Conservation (phyloP, 768 basidiomycete genomes). For the Suillus subaureus region DNA sequence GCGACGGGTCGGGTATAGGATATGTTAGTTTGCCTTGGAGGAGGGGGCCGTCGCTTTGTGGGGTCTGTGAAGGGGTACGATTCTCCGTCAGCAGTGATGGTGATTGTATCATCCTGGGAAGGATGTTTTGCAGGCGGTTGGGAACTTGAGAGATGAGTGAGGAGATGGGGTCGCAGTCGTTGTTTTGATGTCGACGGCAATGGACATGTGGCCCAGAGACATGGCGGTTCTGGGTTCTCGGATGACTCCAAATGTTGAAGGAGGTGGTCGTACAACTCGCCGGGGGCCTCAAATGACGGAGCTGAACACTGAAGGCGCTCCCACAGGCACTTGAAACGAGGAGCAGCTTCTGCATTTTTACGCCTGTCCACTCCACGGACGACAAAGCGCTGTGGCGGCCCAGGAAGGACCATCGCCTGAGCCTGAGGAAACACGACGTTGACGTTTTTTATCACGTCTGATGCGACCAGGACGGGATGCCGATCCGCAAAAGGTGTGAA, state of each 20-base stretch:
- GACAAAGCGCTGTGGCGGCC: slow-evolving; percentile 75
- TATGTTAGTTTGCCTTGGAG: slow-evolving; percentile 64
- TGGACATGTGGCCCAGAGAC: slow-evolving; percentile 75
- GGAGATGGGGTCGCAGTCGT: slow-evolving; percentile 63
- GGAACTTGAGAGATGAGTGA: slow-evolving; percentile 73
- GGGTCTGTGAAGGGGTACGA: slow-evolving; percentile 63
- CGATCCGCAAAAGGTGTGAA: slow-evolving; percentile 65
- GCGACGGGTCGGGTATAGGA: slow-evolving; percentile 57
- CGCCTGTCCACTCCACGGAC: slow-evolving; percentile 83
- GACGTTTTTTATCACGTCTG: slow-evolving; percentile 94
- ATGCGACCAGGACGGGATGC: slow-evolving; percentile 72
- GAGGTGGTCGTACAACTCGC: slow-evolving; percentile 77
- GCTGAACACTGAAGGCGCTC: slow-evolving; percentile 57
- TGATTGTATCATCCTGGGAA: slow-evolving; percentile 74
- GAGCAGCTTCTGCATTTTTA: slow-evolving; percentile 56
- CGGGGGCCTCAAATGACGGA: slow-evolving; percentile 49
- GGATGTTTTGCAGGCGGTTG: slow-evolving; percentile 61
- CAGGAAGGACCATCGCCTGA: slow-evolving; percentile 82
- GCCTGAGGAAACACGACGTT: slow-evolving; percentile 84
- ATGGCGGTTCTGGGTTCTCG: slow-evolving; percentile 50
- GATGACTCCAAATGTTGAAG: slow-evolving; percentile 53
- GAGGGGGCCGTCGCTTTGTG: slow-evolving; percentile 70
- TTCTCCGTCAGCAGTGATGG: slow-evolving; percentile 56
- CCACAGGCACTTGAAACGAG: slow-evolving; percentile 82
- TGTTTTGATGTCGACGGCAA: slow-evolving; percentile 48